Base-by-base conservation (phyloP, 805 yeast genomes). In the Wickerhamomyces ciferrii region DNA sequence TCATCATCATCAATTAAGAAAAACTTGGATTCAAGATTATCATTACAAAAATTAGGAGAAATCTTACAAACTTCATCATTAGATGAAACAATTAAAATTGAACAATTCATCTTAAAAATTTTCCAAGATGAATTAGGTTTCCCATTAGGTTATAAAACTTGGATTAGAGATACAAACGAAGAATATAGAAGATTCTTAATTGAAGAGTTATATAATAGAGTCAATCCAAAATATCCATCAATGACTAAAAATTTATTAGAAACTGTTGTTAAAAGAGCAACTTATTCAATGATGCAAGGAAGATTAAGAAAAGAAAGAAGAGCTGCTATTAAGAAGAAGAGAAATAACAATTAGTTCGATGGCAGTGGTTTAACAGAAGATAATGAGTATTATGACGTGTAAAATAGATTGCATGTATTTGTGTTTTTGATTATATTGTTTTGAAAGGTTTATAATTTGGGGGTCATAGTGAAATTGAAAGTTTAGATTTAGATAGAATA, bases 251-350 rank as follows among this genome's bases (percentile, higher is more conserved):
- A 72, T 17, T 68, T 79, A 20, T 65, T 89, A 34, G 92, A 87
- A 57, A 81, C 84, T 0, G 80, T 89, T 17, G 79, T 89, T 27
- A 78, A 92, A 55, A 75, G 96, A 47, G 96, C 94, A 1, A 80
- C 90, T 15, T 89, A 89, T 62, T 78, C 82, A 46, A 67, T 80
- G 69, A 85, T 84, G 91, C 95, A 86, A 61, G 83, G 87, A 13
- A 70, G 90, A 53, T 66, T 86, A 44, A 75, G 95, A 58, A 74
- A 84, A 47, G 85, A 82, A 45, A 70, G 90, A 61, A 69, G 88
- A 52, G 72, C 75, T 32, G 70, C 67, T 44, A 60, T 67, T 24
- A 74, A 67, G 53, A 65, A 55, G 50, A 45, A 37, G 10, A 37
- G 18, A 21, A 3, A 5, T n/a, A 19, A 24, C 6, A n/a, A n/a